Evolutionary conservation across 1,139 yeast species (phyloP), one percentile per base, ranked within the genome.

Genomic region (Nadsonia commutata): DNA sequence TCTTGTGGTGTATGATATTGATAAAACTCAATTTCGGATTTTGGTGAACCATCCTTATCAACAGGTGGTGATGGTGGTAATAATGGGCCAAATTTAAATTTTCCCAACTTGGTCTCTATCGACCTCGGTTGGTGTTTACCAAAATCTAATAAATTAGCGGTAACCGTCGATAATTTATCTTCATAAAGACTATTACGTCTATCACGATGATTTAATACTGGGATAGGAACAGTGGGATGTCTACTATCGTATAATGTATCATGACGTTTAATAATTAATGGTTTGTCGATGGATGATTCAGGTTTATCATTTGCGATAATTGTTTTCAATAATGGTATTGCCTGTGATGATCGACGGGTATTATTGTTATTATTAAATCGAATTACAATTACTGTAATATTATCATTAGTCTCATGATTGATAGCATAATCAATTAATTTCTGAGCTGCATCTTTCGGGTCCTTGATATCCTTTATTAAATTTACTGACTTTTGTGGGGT

Each of bases 371-470:
- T 16, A 4, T 16, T 4, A 11, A 42, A 42, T 11, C 44, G 22
- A 16, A 42, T 36, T 3, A 42, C 44, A 9, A 42, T 21, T 1
- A 42, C 41, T 9, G 44, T 42, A 13, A 42, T 20, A n/a, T 42
- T 42, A 8, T 42, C 44, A 9, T 38, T 38, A 0, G 37, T 38
- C 16, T 41, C 44, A 9, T 42, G 41, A 13, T 38, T 31, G 17
- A 42, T 19, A 33, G 44, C 44, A 13, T 42, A 42, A 8, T 38
- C 36, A 2, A 36, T 27, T 20, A 42, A 31, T 1, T 38, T 27
- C 3, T 42, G 38, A 1, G 41, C 18, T 2, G 44, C 44, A 2
- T 38, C 36, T 11, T 39, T 33, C 17, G 41, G 36, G 19, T 42
- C 41, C 19, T 42, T 39, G 27, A 42, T 39, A 13, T 42, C 41